Evolutionary conservation across 2,329 filamentous ascomycete species (phyloP).

Genomic region (Clonostachys chloroleuca): DNA sequence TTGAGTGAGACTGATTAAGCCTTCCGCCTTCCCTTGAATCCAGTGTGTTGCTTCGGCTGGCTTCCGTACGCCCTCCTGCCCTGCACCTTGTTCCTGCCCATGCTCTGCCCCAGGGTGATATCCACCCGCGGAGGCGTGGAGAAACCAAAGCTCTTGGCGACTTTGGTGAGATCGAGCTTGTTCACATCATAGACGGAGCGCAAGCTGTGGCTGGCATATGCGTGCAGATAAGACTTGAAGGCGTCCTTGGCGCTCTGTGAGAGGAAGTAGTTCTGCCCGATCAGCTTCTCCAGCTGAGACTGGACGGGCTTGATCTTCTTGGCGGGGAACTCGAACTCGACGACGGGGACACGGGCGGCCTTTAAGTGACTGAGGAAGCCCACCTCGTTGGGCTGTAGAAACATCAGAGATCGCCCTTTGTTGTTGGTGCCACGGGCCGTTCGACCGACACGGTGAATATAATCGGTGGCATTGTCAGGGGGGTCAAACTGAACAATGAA

Average conservation of each 20-base stretch:
- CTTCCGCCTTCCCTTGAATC: too few species aligned
- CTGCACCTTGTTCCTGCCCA: conserved; percentile 64
- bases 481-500: conserved; percentile 97
- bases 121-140: conserved; percentile 75
- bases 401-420: conserved; percentile 87
- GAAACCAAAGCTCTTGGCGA: conserved; percentile 83
- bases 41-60: conserved; percentile 59
- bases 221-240: conserved; percentile 88
- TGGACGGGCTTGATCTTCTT: conserved; percentile 91
- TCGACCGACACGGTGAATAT: conserved; percentile 94
- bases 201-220: conserved; percentile 73
- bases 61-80: conserved; percentile 70
- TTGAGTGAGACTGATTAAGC: too few species aligned
- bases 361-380: conserved; percentile 91
- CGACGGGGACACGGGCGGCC: conserved; percentile 84
- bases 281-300: conserved; percentile 89
- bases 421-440: conserved; percentile 81
- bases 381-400: conserved; percentile 89
- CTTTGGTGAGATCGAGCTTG: conserved; percentile 77
- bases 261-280: conserved; percentile 93
- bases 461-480: conserved; percentile 83
- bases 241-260: conserved; percentile 79
- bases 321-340: conserved; percentile 91
- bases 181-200: conserved; percentile 69
- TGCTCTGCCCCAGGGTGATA: conserved; percentile 75